Percentiles rank a stretch among this genome's conserved stretches.
These are phyloP conservation scores for Usnea hakonensis DNA, from an alignment of 495 filamentous ascomycete species.

Conservation along the genomic window DNA sequence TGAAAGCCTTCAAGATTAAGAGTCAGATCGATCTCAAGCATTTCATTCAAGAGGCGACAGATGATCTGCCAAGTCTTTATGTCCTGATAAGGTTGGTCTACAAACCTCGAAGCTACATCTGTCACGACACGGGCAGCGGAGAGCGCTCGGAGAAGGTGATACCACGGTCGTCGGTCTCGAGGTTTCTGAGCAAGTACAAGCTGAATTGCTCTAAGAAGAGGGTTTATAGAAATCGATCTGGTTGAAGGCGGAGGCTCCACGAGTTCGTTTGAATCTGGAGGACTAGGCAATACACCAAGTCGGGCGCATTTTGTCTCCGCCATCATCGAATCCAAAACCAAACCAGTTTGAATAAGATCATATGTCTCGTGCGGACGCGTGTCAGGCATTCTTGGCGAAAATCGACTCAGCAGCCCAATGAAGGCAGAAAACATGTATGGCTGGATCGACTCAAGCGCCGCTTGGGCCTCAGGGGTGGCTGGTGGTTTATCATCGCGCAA, in stretches of 20 bases:
- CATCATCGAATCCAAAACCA: background rate
- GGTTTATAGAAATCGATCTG: constrained; percentile 22
- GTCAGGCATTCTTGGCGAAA: constrained; percentile 27
- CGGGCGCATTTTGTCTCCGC: background rate
- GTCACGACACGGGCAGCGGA: background rate
- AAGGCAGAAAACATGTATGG: constrained; percentile 42
- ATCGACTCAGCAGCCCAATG: constrained; percentile 39
- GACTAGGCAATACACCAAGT: background rate
- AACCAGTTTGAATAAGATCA: background rate
- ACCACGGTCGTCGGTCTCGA: constrained; percentile 36
- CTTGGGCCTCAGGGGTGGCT: constrained; percentile 18
- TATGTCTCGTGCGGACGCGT: constrained; percentile 4
- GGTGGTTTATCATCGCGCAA: constrained; percentile 30
- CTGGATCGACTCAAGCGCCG: constrained; percentile 26
- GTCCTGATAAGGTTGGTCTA: constrained; percentile 11
- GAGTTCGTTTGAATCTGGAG: background rate
- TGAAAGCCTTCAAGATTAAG: constrained; percentile 38
- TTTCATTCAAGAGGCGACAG: constrained; percentile 28
- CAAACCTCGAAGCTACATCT: background rate
- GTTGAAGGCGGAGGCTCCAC: background rate
- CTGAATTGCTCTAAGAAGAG: constrained; percentile 39
- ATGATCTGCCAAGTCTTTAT: constrained; percentile 15
- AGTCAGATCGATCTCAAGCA: constrained; percentile 34
- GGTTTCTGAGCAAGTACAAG: constrained; percentile 32
- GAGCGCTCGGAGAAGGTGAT: constrained; percentile 6